These are phyloP conservation scores for carrot (Daucus carota) DNA, from an alignment of 129 eudicot species.

Conservation along the genomic window DH1_v3.0 NC_030383.2:39647001-39647500, in stretches of 20 bases:
- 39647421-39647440: too few species aligned
- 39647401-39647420: too few species aligned
- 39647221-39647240: slow-evolving; percentile 17
- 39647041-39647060: too few species aligned
- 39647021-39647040: too few species aligned
- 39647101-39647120: too few species aligned
- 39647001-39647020: too few species aligned
- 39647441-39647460: not conserved
- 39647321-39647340: not conserved
- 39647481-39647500: slow-evolving; percentile 22
- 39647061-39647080: too few species aligned
- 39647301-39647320: too few species aligned
- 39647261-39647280: not conserved
- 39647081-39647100: too few species aligned
- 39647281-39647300: not conserved
- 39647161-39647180: slow-evolving; percentile 67
- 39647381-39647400: not conserved
- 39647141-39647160: slow-evolving; percentile 91
- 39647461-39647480: not conserved
- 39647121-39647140: slow-evolving; percentile 75
- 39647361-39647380: not conserved
- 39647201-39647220: slow-evolving; percentile 86
- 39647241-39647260: not conserved
- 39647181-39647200: slow-evolving; percentile 55
- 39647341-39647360: not conserved